Percentiles rank a stretch among this genome's conserved stretches.
Conservation (phyloP, 2,329 filamentous ascomycete species). For the Fusarium odoratissimum region DNA sequence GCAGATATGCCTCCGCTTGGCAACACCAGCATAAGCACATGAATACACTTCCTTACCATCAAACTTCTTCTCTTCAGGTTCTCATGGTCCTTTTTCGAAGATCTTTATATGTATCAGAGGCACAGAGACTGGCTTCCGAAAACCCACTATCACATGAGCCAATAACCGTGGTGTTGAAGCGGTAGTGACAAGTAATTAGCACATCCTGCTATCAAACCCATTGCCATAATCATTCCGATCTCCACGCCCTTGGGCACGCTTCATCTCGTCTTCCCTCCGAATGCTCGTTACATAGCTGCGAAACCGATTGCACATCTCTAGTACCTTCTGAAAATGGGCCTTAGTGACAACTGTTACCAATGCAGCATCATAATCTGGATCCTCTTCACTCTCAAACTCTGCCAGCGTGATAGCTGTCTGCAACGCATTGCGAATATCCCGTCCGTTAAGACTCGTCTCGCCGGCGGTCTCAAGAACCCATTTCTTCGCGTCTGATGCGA, state of each 20-base stretch:
- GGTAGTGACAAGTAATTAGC: neutral
- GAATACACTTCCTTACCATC: no score
- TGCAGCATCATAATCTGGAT: neutral
- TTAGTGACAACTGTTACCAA: neutral
- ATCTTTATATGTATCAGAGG: no score
- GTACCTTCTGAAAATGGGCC: neutral
- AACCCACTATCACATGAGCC: accelerated
- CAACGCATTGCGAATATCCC: neutral
- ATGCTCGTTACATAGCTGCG: neutral
- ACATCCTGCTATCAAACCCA: neutral
- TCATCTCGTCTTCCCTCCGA: neutral
- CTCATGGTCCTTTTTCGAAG: no score
- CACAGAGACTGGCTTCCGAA: neutral
- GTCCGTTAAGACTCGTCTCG: neutral
- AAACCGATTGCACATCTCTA: neutral
- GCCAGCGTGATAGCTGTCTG: neutral
- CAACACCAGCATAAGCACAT: no score
- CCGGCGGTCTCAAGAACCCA: neutral
- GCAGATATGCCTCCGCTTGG: neutral
- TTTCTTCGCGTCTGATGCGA: neutral
- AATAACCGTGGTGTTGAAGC: accelerated
- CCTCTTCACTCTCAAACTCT: neutral
- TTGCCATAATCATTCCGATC: neutral
- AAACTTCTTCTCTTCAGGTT: no score
- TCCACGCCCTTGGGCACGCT: neutral